Evolutionary conservation across 2,329 filamentous ascomycete species (phyloP).

Genomic region (Alternaria rosae): DNA sequence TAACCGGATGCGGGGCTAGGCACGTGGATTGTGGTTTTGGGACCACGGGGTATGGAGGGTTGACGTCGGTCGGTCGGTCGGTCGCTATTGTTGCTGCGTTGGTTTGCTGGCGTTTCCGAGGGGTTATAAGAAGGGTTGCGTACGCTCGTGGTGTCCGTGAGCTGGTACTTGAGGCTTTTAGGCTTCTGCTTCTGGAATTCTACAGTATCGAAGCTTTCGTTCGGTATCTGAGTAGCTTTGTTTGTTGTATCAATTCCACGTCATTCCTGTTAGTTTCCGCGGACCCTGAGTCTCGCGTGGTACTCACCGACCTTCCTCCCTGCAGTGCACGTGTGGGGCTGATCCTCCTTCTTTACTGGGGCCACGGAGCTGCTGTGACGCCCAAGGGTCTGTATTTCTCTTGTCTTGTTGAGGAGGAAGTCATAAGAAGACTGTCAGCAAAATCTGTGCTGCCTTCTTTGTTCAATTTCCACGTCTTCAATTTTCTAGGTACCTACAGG

Average conservation of each 20-base stretch:
- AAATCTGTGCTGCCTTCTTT: neutral
- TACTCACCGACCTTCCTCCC: constrained; percentile 2
- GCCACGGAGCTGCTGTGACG: neutral
- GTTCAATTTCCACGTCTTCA: neutral
- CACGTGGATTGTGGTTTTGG: neutral
- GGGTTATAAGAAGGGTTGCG: neutral
- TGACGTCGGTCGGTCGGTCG: constrained; percentile 6
- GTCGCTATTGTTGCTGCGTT: neutral
- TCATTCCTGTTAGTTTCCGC: constrained; percentile 5
- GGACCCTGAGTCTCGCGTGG: neutral
- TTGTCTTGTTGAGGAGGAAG: neutral
- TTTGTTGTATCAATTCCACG: constrained; percentile 13
- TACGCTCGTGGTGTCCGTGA: neutral
- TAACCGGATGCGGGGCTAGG: constrained; percentile 4
- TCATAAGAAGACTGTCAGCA: neutral
- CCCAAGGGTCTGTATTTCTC: neutral
- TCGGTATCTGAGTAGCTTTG: neutral
- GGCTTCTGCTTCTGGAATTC: neutral
- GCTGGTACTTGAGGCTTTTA: neutral
- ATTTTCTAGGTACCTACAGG: neutral
- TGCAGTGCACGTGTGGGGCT: neutral
- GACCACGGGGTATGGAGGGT: constrained; percentile 7
- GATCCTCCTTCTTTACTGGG: neutral
- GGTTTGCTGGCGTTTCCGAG: neutral
- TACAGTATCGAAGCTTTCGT: neutral